These are phyloP conservation scores for Ganoderma lucidum DNA, from an alignment of 1,284 basidiomycete species.

Conservation along the genomic window DNA sequence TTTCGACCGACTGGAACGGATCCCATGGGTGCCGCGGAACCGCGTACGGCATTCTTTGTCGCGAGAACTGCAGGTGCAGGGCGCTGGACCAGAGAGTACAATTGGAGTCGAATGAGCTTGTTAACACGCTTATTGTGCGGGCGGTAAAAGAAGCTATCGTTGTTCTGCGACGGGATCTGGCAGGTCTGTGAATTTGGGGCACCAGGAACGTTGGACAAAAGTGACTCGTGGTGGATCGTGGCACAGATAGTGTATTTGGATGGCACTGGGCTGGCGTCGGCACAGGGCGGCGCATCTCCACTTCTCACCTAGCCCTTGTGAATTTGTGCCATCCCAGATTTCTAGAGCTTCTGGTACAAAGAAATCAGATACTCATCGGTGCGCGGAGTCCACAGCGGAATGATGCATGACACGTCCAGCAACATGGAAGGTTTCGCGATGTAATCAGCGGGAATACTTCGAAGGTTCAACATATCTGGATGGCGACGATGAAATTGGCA, in stretches of 20 bases:
- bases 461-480: background rate
- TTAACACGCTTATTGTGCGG: background rate
- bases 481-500: background rate
- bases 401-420: background rate
- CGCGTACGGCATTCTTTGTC: background rate
- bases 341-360: background rate
- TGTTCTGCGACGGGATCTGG: background rate
- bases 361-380: background rate
- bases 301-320: background rate
- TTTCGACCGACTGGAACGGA: background rate
- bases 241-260: background rate
- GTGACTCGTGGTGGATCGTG: background rate
- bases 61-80: background rate
- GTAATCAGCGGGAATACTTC: background rate
- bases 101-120: background rate
- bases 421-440: background rate
- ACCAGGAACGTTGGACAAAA: slow-evolving; percentile 4
- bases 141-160: background rate
- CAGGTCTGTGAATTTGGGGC: background rate
- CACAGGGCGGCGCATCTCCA: background rate
- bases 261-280: background rate
- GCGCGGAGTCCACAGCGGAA: background rate
- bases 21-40: background rate
- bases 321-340: background rate
- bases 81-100: background rate